Evolutionary conservation across 108 stramenopile species (phyloP), one percentile per base, ranked within the genome.

Genomic region (Conticribra weissflogii): DNA sequence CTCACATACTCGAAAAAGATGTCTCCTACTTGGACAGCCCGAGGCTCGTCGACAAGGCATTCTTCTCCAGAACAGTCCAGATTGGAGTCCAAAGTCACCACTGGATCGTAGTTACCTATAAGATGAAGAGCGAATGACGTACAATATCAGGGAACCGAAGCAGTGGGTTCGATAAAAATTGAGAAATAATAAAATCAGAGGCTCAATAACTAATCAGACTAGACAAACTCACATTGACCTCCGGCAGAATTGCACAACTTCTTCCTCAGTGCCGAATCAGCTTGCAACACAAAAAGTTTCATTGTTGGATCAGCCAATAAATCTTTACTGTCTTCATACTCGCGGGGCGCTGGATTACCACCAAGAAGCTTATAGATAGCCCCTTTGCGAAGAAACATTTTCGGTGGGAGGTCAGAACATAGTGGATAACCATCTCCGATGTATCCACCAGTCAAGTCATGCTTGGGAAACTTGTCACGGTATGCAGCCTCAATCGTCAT

Each of bases 1-100:
- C 74, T 65, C n/a, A 87, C 66, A 72, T 85, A 92, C 66, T 92
- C 90, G 49, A 78, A 92, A 61, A 74, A 69, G 15, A 86, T 76
- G 3, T 54, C 61, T 17, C 52, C 76, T 0, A 88, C 84, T 66
- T 86, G 44, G 1, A 92, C 77, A 9, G 78, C 72, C 24, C 88
- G 74, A 22, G 83, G 18, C 29, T 71, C 78, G 44, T 89, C 83
- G 30, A 87, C 69, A 23, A 68, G 59, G 55, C 88, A 92, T 64
- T 88, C 87, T 21, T 49, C 50, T 22, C 72, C 85, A 24, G 14
- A 41, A 56, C 86, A 90, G 12, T 54, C 54, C 8, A 90, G 54
- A 53, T 71, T 79, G 9, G 58, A 14, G 24, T 76, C 68, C 36
- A 90, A 71, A 49, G 58, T 61, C 57, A 89, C 76, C 8, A 56